Evolutionary conservation across 2,329 filamentous ascomycete species (phyloP).

Genomic region (Alternaria burnsii): DNA sequence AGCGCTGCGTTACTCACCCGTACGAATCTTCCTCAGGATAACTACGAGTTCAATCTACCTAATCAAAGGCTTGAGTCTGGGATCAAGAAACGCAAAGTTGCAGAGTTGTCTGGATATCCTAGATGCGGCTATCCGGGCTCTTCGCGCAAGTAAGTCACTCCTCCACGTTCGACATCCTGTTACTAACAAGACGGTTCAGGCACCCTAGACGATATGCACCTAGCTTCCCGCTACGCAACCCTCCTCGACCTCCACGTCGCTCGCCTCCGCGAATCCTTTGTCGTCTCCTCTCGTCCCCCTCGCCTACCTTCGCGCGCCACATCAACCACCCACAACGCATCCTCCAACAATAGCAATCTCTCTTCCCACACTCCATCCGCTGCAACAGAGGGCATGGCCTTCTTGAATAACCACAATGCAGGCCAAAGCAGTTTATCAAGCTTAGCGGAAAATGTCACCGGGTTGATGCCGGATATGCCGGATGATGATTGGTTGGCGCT

Average conservation of each 20-base stretch:
- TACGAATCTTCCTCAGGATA: conserved; percentile 63
- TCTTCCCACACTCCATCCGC: conserved; percentile 39
- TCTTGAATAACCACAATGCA: conserved; percentile 48
- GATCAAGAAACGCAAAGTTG: conserved; percentile 59
- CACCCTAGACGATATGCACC: conserved; percentile 61
- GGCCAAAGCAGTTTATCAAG: conserved; percentile 47
- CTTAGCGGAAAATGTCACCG: conserved; percentile 45
- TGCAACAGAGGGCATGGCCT: conserved; percentile 46
- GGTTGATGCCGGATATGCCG: conserved; percentile 49
- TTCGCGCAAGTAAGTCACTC: conserved; percentile 52
- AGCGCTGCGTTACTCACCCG: conserved; percentile 61
- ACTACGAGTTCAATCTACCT: conserved; percentile 65
- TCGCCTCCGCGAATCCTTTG: conserved; percentile 48
- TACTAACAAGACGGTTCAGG: conserved; percentile 29
- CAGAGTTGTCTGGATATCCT: conserved; percentile 59
- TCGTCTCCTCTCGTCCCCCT: conserved; percentile 48
- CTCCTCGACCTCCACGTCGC: conserved; percentile 56
- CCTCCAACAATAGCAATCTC: conserved; percentile 30
- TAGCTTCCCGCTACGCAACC: conserved; percentile 61
- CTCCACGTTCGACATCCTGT: background rate
- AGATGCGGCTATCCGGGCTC: conserved; percentile 58
- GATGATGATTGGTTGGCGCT: conserved; percentile 52
- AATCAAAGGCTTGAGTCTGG: conserved; percentile 61
- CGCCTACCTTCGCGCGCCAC: conserved; percentile 43
- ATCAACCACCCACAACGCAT: conserved; percentile 37